Percentiles rank a stretch among this genome's conserved stretches.
Conservation (phyloP, 1,139 yeast genomes). For the Lipomyces yarrowii region DNA sequence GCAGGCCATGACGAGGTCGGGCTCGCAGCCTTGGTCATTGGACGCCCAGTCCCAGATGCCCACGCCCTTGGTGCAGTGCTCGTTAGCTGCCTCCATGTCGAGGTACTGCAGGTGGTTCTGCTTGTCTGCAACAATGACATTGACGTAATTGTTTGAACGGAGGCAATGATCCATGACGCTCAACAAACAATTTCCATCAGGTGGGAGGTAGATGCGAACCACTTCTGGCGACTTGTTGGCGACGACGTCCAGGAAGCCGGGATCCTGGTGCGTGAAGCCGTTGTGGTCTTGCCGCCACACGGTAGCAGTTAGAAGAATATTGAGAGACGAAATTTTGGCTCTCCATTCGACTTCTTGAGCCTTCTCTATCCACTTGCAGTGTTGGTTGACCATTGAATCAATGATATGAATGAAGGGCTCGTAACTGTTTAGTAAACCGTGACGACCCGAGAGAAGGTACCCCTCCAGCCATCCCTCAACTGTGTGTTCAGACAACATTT, state of each 20-base stretch:
- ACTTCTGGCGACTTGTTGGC: constrained; percentile 10
- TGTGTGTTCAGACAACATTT: constrained; percentile 10
- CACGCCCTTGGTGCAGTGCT: constrained; percentile 10
- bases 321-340: constrained; percentile 7
- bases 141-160: constrained; percentile 10
- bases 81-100: constrained; percentile 7
- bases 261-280: constrained; percentile 10
- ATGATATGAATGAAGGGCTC: constrained; percentile 13
- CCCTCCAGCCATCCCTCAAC: constrained; percentile 14
- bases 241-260: constrained; percentile 11
- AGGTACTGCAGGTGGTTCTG: constrained; percentile 8
- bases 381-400: constrained; percentile 12
- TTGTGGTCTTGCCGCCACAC: constrained; percentile 13
- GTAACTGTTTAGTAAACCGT: constrained; percentile 11
- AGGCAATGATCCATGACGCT: constrained; percentile 5
- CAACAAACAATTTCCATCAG: constrained; percentile 7
- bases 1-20: constrained; percentile 8
- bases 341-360: constrained; percentile 9
- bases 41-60: constrained; percentile 11
- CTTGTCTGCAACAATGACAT: constrained; percentile 13
- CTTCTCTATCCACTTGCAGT: constrained; percentile 11
- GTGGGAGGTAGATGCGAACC: constrained; percentile 12
- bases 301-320: constrained; percentile 11
- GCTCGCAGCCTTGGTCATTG: constrained; percentile 10
- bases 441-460: constrained; percentile 5